phyloP scores from a whole-genome alignment of 2,329 filamentous ascomycete genomes.

The Cladophialophora immunda region DNA sequence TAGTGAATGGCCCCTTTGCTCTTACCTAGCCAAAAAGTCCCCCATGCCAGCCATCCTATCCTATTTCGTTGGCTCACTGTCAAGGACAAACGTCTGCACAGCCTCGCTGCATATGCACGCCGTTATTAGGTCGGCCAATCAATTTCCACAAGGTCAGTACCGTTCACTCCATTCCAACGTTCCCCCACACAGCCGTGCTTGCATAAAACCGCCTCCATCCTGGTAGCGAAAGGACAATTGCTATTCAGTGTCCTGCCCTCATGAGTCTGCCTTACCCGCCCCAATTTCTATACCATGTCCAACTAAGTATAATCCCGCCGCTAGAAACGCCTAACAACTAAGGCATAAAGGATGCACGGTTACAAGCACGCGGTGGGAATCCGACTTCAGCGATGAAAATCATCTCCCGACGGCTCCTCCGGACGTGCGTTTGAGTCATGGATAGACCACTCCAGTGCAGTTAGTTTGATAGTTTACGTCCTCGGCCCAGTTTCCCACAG shows the following conservation, averaged over 20 bases:
- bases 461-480: slow-evolving; percentile 15
- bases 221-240: slow-evolving; percentile 28
- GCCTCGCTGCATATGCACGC: slow-evolving; percentile 21
- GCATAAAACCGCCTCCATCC: slow-evolving; percentile 25
- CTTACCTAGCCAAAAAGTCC: background rate
- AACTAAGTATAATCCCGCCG: slow-evolving; percentile 2
- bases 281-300: slow-evolving; percentile 18
- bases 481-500: slow-evolving; percentile 15
- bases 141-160: slow-evolving; percentile 23
- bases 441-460: slow-evolving; percentile 21
- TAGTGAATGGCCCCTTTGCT: background rate
- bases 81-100: background rate
- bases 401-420: background rate
- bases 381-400: background rate
- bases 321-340: background rate
- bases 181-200: slow-evolving; percentile 18
- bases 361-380: background rate
- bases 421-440: background rate
- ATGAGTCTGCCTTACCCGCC: slow-evolving; percentile 20
- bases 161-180: slow-evolving; percentile 20
- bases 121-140: slow-evolving; percentile 25
- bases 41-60: background rate
- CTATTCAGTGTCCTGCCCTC: slow-evolving; percentile 15
- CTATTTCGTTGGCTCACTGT: background rate
- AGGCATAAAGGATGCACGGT: background rate